A percentile compares a stretch with the other conserved stretches of the same genome.
phyloP scores from a whole-genome alignment of 2,329 filamentous ascomycete species.

The Dactylonectria estremocensis region DNA sequence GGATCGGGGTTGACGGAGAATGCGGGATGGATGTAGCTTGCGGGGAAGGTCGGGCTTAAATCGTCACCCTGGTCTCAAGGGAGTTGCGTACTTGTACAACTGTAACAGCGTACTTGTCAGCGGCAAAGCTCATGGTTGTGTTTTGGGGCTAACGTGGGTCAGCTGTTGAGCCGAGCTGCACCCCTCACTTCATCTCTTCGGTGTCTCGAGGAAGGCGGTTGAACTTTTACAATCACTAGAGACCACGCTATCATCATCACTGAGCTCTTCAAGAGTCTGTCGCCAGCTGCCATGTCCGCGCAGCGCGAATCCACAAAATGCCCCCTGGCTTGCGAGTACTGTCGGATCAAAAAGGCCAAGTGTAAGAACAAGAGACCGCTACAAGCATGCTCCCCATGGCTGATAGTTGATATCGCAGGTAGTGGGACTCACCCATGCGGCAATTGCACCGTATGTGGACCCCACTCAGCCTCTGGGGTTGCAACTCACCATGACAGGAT shows the following conservation, averaged over 20 bases:
- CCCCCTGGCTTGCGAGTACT: constrained; percentile 19
- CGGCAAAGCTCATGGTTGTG: background rate
- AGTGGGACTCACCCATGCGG: constrained; percentile 20
- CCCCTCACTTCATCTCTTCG: background rate
- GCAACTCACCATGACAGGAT: background rate
- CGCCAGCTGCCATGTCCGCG: background rate
- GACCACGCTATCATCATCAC: background rate
- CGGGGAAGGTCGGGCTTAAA: background rate
- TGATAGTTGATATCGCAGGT: background rate
- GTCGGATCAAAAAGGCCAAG: constrained; percentile 16
- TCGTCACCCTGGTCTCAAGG: background rate
- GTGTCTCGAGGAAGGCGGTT: background rate
- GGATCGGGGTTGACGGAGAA: background rate
- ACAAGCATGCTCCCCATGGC: background rate
- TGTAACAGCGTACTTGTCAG: background rate
- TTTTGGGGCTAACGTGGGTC: background rate
- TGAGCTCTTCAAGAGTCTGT: background rate
- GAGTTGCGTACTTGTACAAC: background rate
- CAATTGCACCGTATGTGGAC: constrained; percentile 12
- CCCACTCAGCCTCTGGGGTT: background rate
- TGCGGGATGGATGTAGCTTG: background rate
- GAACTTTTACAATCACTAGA: background rate
- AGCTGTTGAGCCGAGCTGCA: background rate
- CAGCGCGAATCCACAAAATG: constrained; percentile 17
- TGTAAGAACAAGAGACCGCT: background rate